Percentiles rank a stretch among this genome's conserved stretches.
These are phyloP conservation scores for Chamaenerion angustifolium DNA, from an alignment of 345 rosid species.

Conservation along the genomic window DNA sequence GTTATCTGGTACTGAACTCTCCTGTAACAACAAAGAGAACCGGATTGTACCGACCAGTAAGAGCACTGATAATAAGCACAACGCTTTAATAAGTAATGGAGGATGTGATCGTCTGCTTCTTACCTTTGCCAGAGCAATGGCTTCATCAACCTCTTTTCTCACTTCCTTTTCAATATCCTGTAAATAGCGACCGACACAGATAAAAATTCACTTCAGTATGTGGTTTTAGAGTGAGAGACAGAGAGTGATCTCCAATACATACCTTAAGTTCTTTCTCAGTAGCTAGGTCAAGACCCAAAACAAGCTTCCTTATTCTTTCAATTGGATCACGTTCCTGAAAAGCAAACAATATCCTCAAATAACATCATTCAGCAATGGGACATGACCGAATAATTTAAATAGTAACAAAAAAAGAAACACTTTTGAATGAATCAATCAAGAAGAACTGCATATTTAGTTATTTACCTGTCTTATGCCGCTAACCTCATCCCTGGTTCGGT, in stretches of 20 bases:
- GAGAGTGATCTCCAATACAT: not conserved
- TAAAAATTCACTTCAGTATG: too few relatives aligned
- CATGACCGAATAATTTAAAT: not conserved
- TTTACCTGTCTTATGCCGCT: constrained; percentile 87
- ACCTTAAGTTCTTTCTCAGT: constrained; percentile 95
- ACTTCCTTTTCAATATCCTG: constrained; percentile 92
- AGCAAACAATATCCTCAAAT: not conserved
- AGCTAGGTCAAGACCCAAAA: constrained; percentile 72
- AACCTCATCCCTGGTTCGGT: constrained; percentile 96
- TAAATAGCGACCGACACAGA: not conserved
- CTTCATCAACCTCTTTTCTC: constrained; percentile 83
- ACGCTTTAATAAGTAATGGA: not conserved
- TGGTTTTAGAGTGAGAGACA: not conserved
- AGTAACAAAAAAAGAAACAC: not conserved
- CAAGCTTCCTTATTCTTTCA: constrained; percentile 78
- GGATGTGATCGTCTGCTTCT: constrained; percentile 1
- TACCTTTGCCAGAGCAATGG: constrained; percentile 97
- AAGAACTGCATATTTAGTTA: too few relatives aligned
- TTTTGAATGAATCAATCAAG: too few relatives aligned
- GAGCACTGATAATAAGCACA: not conserved
- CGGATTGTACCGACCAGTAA: not conserved
- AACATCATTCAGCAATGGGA: not conserved
- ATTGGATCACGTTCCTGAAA: constrained; percentile 90
- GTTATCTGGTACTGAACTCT: constrained; percentile 84
- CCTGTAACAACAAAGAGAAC: constrained; percentile 31